phyloP scores from a whole-genome alignment of 768 basidiomycete species.

The Trametopsis cervina region DNA sequence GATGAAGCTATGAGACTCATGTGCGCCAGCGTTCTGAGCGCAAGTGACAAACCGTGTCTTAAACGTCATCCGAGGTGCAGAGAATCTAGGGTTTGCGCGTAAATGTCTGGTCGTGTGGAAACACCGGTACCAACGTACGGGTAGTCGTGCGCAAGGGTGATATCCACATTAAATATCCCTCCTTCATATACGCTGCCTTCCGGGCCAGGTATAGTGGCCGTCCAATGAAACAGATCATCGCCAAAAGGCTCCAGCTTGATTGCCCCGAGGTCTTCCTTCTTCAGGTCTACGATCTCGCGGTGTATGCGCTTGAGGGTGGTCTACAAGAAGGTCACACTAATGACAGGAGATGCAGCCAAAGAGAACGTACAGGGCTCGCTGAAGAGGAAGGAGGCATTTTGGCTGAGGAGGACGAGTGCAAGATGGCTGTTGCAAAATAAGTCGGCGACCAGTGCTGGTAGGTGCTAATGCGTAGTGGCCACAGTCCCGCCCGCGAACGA shows the following conservation, averaged over 20 bases:
- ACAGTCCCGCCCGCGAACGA: no score
- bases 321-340: constrained; percentile 19
- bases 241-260: constrained; percentile 63
- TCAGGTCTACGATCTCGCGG: constrained; percentile 71
- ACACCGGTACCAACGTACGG: constrained; percentile 45
- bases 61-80: constrained; percentile 71
- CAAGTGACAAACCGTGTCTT: constrained; percentile 58
- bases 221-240: constrained; percentile 66
- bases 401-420: background rate
- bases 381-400: constrained; percentile 6
- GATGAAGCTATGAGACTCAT: background rate
- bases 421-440: no score
- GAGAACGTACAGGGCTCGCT: background rate
- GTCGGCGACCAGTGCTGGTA: no score
- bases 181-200: constrained; percentile 80
- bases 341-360: background rate
- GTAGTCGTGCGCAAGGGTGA: constrained; percentile 65
- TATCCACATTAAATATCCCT: constrained; percentile 64
- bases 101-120: constrained; percentile 4
- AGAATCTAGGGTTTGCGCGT: constrained; percentile 44
- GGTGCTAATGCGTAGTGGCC: no score
- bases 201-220: constrained; percentile 73
- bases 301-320: constrained; percentile 79
- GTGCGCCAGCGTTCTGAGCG: background rate
- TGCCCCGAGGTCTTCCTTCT: constrained; percentile 75